Evolutionary conservation across 352 stramenopile species (phyloP).

Genomic region (Phytophthora pini): DNA sequence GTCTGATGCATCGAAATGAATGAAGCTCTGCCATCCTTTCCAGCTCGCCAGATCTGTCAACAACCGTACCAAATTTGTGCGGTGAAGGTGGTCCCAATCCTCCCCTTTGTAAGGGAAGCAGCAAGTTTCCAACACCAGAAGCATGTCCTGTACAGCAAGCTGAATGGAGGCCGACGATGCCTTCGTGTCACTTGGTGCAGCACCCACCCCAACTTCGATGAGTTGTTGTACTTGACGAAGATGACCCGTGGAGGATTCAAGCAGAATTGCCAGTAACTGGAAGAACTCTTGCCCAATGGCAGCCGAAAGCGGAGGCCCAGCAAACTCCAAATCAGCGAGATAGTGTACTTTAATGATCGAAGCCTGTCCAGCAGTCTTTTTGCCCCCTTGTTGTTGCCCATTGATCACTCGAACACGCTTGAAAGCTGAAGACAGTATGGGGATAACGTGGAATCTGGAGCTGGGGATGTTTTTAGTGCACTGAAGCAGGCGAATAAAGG

Average conservation of each 20-base stretch:
- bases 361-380: slow-evolving; percentile 10
- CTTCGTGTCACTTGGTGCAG: slow-evolving; percentile 22
- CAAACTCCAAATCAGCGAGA: slow-evolving; percentile 74
- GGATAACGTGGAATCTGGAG: slow-evolving; percentile 75
- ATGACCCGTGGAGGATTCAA: slow-evolving; percentile 50
- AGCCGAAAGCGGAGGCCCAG: slow-evolving; percentile 47
- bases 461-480: slow-evolving; percentile 62
- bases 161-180: slow-evolving; percentile 40
- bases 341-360: slow-evolving; percentile 78
- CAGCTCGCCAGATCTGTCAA: slow-evolving; percentile 80
- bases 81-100: slow-evolving; percentile 69
- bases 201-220: slow-evolving; percentile 25
- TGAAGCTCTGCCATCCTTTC: slow-evolving; percentile 75
- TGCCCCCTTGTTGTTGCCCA: slow-evolving; percentile 1
- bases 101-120: slow-evolving; percentile 72
- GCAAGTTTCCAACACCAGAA: slow-evolving; percentile 79
- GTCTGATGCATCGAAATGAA: slow-evolving; percentile 60
- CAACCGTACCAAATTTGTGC: slow-evolving; percentile 66
- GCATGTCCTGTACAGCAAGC: slow-evolving; percentile 67
- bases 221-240: slow-evolving; percentile 49
- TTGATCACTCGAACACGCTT: slow-evolving; percentile 44
- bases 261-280: slow-evolving; percentile 56
- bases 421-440: slow-evolving; percentile 77
- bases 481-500: slow-evolving; percentile 65
- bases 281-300: slow-evolving; percentile 76